Evolutionary conservation across 2,329 filamentous ascomycete species (phyloP).

Genomic region (Exophiala sideris): DNA sequence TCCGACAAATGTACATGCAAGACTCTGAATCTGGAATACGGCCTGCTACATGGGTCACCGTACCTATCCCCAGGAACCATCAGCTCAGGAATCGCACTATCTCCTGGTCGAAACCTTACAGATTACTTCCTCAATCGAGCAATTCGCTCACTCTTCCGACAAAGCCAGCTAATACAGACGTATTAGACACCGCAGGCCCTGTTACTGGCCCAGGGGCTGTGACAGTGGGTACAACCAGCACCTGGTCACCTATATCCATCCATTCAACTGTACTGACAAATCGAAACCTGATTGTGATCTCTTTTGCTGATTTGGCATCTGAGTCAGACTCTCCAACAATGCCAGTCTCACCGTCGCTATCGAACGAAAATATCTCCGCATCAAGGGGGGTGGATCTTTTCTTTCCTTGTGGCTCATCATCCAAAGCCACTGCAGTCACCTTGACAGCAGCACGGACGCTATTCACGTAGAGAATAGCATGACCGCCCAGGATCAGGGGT

Average conservation of each 20-base stretch:
- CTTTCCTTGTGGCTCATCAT: constrained; percentile 21
- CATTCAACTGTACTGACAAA: constrained; percentile 59
- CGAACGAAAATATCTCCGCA: constrained; percentile 44
- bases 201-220: constrained; percentile 49
- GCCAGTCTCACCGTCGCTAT: constrained; percentile 34
- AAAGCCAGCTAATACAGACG: constrained; percentile 58
- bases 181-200: constrained; percentile 45
- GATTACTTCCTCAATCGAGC: constrained; percentile 2
- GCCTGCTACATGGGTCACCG: background rate
- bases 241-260: constrained; percentile 54
- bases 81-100: background rate
- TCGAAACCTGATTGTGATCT: constrained; percentile 51
- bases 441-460: constrained; percentile 80
- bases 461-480: constrained; percentile 75
- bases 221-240: constrained; percentile 59
- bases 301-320: constrained; percentile 30
- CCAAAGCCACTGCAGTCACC: constrained; percentile 56
- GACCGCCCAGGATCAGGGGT: constrained; percentile 53
- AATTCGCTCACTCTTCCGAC: constrained; percentile 48
- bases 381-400: constrained; percentile 33
- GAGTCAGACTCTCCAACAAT: constrained; percentile 10
- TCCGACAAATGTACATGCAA: constrained; percentile 4
- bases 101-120: too few species aligned
- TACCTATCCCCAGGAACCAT: too few species aligned
- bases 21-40: constrained; percentile 8